phyloP scores from a whole-genome alignment of 2,329 filamentous ascomycete species.

The Ophiocordyceps camponoti-rufipedis region DNA sequence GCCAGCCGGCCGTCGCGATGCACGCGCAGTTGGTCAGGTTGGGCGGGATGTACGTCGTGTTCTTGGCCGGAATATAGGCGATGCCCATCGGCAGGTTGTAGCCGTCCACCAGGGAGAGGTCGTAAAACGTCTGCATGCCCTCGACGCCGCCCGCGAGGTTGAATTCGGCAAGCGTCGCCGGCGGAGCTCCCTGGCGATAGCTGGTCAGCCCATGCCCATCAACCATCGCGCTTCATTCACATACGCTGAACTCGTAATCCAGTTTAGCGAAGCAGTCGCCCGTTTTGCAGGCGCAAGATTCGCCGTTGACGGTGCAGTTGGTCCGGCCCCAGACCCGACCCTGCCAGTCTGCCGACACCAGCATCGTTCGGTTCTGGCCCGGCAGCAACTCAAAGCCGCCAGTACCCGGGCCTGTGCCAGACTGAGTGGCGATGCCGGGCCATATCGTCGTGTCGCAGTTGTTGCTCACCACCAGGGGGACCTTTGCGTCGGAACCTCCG shows the following conservation, averaged over 20 bases:
- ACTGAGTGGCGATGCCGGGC: constrained; percentile 58
- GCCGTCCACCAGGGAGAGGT: constrained; percentile 70
- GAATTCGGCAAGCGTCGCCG: constrained; percentile 66
- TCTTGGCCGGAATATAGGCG: constrained; percentile 39
- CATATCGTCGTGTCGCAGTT: constrained; percentile 53
- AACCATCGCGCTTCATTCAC: constrained; percentile 9
- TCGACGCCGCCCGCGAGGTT: constrained; percentile 48
- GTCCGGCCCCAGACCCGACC: constrained; percentile 70
- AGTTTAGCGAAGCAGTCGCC: constrained; percentile 60
- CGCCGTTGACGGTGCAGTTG: constrained; percentile 58
- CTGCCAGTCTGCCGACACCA: constrained; percentile 58
- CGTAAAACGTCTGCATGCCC: constrained; percentile 54
- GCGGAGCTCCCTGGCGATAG: constrained; percentile 41
- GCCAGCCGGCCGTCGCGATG: constrained; percentile 48
- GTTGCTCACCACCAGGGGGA: constrained; percentile 54
- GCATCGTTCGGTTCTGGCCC: constrained; percentile 39
- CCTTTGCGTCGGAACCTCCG: constrained; percentile 16
- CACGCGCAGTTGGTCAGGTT: constrained; percentile 64
- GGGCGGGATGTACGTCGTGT: constrained; percentile 49
- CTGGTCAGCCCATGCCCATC: neutral
- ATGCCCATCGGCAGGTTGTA: constrained; percentile 62
- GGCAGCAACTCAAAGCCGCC: constrained; percentile 50
- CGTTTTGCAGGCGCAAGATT: constrained; percentile 51
- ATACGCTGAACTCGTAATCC: constrained; percentile 50
- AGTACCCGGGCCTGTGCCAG: constrained; percentile 45